Base-by-base conservation (phyloP, 2,329 filamentous ascomycete genomes). In the Spiromastix sp. region DNA sequence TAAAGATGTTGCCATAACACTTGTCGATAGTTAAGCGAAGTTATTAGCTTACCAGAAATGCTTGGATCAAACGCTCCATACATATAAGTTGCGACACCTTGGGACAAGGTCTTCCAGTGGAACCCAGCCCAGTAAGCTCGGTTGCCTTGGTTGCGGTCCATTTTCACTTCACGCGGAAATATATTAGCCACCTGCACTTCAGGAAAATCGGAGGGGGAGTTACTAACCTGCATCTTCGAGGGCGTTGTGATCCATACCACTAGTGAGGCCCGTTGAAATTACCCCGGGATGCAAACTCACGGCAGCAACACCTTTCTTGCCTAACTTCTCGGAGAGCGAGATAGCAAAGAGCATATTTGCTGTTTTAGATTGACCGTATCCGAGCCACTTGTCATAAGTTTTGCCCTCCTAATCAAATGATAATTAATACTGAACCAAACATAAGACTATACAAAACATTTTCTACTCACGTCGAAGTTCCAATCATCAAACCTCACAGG, bases 401-500 rank as follows among this genome's bases (percentile, higher is more conserved):
- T 39, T 34, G 12, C 31, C 26, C 16, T 28, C 28, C 16, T 41
- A 20, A 22, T 15, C 25, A n/a, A n/a, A n/a, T n/a, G n/a, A n/a
- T n/a, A n/a, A n/a, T n/a, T n/a, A n/a, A n/a, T n/a, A n/a, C n/a
- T n/a, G n/a, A n/a, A n/a, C n/a, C n/a, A n/a, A n/a, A n/a, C n/a
- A n/a, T n/a, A n/a, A n/a, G n/a, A n/a, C n/a, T n/a, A n/a, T n/a
- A n/a, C n/a, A n/a, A n/a, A n/a, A n/a, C n/a, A n/a, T n/a, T n/a
- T 7, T 24, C 21, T n/a, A 21, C 42, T 33, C 41, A 58, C 62
- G 15, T 58, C 51, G 40, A 68, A 68, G 21, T 66, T 63, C 25
- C 53, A 60, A 44, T 70, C 66, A 29, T 55, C 51, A 39, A 61
- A 68, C 2, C 63, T 51, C 11, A 70, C 48, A 1, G 60, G 60